Percentiles rank a stretch among this genome's conserved stretches.
Evolutionary conservation across 2,329 filamentous ascomycete genomes (phyloP).

Genomic region (Diaporthe aspalathi): DNA sequence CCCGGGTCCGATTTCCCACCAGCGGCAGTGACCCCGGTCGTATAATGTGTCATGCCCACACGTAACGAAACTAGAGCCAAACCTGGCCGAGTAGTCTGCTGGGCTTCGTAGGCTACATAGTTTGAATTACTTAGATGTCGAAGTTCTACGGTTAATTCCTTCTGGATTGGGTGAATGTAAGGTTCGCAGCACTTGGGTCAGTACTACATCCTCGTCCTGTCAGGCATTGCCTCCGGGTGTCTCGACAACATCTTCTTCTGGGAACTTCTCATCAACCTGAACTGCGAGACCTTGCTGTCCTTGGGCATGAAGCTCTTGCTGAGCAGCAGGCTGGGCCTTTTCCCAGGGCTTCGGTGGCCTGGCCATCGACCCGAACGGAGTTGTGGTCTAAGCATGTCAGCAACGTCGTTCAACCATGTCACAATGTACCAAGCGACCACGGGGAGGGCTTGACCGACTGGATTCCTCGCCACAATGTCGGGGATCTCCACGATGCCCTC

Average conservation of each 20-base stretch:
- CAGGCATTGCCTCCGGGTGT: background rate
- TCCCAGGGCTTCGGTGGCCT: conserved; percentile 82
- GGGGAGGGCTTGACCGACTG: conserved; percentile 60
- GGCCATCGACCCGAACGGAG: conserved; percentile 59
- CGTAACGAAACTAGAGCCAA: no score
- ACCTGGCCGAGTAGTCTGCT: background rate
- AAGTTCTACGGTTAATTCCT: no score
- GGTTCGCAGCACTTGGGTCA: background rate
- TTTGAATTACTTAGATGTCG: background rate
- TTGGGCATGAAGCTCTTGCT: conserved; percentile 18
- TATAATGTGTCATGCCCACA: background rate
- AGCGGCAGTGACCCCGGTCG: background rate
- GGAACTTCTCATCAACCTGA: conserved; percentile 39
- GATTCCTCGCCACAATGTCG: conserved; percentile 78
- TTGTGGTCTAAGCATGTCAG: conserved; percentile 53
- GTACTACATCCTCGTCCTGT: background rate
- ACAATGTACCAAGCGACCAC: background rate
- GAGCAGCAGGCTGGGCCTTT: conserved; percentile 55
- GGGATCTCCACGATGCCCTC: conserved; percentile 91
- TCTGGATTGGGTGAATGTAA: background rate
- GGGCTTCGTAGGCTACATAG: background rate
- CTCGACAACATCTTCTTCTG: conserved; percentile 47
- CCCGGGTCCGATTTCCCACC: background rate
- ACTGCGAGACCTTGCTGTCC: conserved; percentile 6
- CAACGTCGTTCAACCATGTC: background rate